Conservation (phyloP, 345 rosid genomes). For the Geranium brycei region DNA sequence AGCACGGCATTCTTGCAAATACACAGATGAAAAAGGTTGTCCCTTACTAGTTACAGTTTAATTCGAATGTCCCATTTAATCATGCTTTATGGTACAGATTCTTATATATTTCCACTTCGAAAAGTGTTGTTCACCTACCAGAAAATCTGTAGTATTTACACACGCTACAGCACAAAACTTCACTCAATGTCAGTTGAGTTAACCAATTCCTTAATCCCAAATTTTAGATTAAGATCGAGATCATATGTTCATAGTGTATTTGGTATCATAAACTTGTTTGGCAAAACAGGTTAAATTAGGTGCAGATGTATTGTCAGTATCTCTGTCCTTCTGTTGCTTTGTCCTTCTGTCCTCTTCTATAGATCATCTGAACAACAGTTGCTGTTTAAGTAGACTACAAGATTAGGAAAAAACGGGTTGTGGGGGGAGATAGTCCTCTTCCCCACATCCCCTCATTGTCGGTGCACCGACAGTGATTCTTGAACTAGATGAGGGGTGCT, state of each 20-base stretch:
- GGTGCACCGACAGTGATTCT: conserved; percentile 21
- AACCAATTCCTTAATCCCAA: not conserved
- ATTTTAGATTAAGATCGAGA: not conserved
- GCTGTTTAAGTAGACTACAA: not conserved
- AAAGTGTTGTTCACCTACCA: not conserved
- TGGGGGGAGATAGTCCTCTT: not conserved
- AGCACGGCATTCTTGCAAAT: not conserved
- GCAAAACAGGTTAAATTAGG: not conserved
- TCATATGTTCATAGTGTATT: not conserved
- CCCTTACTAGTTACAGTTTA: too few species aligned
- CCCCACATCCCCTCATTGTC: conserved; percentile 7
- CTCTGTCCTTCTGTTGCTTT: not conserved
- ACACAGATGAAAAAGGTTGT: not conserved
- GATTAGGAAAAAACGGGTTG: not conserved
- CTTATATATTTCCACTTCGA: not conserved
- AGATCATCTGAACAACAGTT: not conserved
- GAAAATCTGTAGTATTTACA: not conserved
- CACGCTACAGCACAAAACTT: not conserved
- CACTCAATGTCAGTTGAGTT: not conserved
- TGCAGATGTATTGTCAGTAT: not conserved
- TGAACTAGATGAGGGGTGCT: not conserved
- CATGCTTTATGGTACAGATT: not conserved
- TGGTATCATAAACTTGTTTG: not conserved
- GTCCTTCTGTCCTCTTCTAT: not conserved
- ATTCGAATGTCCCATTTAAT: not conserved